Evolutionary conservation across 768 basidiomycete species (phyloP), one percentile per base, ranked within the genome.

Genomic region (Crepidotus variabilis): DNA sequence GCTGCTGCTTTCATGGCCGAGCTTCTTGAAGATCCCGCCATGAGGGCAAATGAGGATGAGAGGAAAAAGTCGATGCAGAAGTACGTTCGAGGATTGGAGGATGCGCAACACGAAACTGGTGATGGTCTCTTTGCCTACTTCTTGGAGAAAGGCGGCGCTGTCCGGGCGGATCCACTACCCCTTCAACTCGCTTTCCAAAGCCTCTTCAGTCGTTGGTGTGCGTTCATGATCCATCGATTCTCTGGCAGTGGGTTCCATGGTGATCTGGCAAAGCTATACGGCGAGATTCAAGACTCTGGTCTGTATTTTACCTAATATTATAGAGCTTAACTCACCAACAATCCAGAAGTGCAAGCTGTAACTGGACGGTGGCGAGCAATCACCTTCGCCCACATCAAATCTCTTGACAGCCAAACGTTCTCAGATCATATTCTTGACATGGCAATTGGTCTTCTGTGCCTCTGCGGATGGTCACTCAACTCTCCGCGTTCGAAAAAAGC

Each of bases 301-400:
- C 23, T 23, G 57, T 45, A 20, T 1, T 23, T 18, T 5, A 21
- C 0, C 6, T 45, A 16, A 9, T n/a, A 43, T 39, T 39, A 48
- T n/a, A 13, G 34, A 16, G 18, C 54, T 43, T 28, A n/a, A 43
- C 53, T 50, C 56, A 34, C 33, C 22, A 39, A 32, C 9, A 6
- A 47, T 6, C 9, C 51, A 78, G 80, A 82, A 60, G 63, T 68
- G 4, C 79, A 79, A 60, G 70, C 75, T 0, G 71, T 78, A 28
- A 70, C 80, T 16, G 82, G 79, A 46, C 71, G 77, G 35, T 84
- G 82, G 82, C 74, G 81, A 54, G 75, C 80, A 28, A 62, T 84
- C 57, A 82, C 81, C 2, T 62, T 53, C 33, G 23, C 50, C 4
- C 55, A 62, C 20, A 36, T 59, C 22, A 57, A 55, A 43, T 20